Evolutionary conservation across 2,329 filamentous ascomycete genomes (phyloP).

Genomic region (Aschersonia sp.): DNA sequence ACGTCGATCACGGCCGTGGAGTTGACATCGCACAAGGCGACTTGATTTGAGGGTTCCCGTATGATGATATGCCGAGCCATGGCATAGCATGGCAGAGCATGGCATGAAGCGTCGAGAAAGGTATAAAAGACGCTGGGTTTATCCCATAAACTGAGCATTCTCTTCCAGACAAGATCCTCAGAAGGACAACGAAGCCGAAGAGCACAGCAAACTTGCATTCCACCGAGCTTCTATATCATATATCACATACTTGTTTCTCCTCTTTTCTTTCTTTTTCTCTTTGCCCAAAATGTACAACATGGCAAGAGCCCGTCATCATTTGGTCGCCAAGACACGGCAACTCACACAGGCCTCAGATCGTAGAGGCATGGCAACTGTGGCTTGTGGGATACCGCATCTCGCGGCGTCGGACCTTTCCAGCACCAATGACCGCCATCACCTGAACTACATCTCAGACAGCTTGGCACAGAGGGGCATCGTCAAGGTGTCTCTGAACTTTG

Average conservation of each 20-base stretch:
- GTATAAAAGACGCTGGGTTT: too few species aligned
- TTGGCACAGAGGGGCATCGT: conserved; percentile 14
- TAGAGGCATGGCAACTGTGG: not conserved
- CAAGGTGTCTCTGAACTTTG: conserved; percentile 18
- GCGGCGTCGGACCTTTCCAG: not conserved
- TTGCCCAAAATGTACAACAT: not conserved
- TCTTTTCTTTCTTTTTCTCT: not conserved
- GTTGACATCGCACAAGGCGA: not conserved
- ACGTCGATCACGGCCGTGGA: not conserved
- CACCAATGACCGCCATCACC: not conserved
- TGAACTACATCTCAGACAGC: not conserved
- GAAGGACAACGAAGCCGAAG: too few species aligned
- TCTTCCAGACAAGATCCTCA: too few species aligned
- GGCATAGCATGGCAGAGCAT: too few species aligned
- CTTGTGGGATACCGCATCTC: not conserved
- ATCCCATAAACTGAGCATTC: too few species aligned
- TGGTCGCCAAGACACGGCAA: not conserved
- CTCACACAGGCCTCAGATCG: not conserved
- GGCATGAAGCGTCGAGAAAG: too few species aligned
- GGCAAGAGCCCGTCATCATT: not conserved
- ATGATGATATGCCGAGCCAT: not conserved
- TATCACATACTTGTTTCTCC: not conserved
- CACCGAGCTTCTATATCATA: not conserved
- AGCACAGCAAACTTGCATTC: too few species aligned
- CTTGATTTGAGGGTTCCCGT: not conserved